phyloP scores from a whole-genome alignment of 345 rosid species.

The Dipteronia sinensis region DNA sequence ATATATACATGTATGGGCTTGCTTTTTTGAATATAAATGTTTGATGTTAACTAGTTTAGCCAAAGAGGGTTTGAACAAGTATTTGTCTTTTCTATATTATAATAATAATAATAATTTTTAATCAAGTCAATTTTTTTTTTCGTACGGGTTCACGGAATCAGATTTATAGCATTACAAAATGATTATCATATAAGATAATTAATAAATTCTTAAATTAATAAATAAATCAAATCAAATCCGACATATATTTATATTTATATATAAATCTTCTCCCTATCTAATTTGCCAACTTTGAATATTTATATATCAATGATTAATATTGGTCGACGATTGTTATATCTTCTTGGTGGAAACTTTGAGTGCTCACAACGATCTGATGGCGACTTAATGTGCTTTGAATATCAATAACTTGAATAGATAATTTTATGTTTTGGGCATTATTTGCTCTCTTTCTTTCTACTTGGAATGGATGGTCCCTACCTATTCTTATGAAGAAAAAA shows the following conservation, averaged over 20 bases:
- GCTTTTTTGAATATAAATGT: conserved; percentile 11
- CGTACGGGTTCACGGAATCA: no score
- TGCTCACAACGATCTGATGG: conserved; percentile 27
- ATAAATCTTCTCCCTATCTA: background rate
- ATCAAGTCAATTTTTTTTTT: no score
- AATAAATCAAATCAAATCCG: no score
- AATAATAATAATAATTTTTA: no score
- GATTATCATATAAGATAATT: no score
- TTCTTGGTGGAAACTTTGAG: conserved; percentile 28
- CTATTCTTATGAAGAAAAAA: background rate
- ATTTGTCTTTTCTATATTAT: conserved; percentile 13
- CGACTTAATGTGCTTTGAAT: conserved; percentile 13
- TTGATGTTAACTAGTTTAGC: background rate
- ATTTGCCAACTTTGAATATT: conserved; percentile 11
- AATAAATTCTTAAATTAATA: no score
- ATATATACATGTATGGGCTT: background rate
- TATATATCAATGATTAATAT: conserved; percentile 12
- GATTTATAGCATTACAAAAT: no score
- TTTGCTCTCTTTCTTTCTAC: conserved; percentile 20
- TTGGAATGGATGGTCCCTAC: conserved; percentile 16
- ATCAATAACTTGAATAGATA: background rate
- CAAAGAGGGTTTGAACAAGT: background rate
- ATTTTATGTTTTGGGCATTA: conserved; percentile 29
- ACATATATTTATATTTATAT: no score
- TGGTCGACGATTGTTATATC: background rate